Percentiles rank a stretch among this genome's conserved stretches.
Evolutionary conservation across 2,329 filamentous ascomycete genomes (phyloP).

Genomic region (Arachnopeziza araneosa): DNA sequence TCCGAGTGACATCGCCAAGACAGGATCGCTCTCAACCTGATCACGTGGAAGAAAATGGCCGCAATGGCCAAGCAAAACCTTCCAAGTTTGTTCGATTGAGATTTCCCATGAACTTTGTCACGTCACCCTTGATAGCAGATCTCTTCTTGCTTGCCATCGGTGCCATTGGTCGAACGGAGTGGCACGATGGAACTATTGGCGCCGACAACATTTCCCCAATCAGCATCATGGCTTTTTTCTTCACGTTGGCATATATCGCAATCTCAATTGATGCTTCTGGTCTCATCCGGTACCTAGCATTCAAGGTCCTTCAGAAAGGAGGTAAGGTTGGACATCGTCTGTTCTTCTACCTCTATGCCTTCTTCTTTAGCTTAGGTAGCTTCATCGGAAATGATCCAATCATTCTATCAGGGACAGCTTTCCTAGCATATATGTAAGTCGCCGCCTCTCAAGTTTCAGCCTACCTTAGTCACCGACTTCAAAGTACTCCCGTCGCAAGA

Average conservation of each 20-base stretch:
- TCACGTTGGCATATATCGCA: slow-evolving; percentile 69
- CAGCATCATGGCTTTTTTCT: slow-evolving; percentile 71
- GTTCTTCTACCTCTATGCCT: slow-evolving; percentile 68
- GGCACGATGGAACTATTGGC: slow-evolving; percentile 63
- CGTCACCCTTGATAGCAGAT: slow-evolving; percentile 64
- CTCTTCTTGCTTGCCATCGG: slow-evolving; percentile 65
- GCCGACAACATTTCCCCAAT: slow-evolving; percentile 61
- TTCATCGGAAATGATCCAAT: slow-evolving; percentile 74
- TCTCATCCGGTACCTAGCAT: slow-evolving; percentile 63
- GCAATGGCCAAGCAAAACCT: slow-evolving; percentile 29
- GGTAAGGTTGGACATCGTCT: slow-evolving; percentile 61
- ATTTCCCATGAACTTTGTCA: slow-evolving; percentile 66
- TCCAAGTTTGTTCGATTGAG: slow-evolving; percentile 41
- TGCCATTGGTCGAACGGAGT: slow-evolving; percentile 61
- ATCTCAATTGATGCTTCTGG: slow-evolving; percentile 74
- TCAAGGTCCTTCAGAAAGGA: slow-evolving; percentile 63
- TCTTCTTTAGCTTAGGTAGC: slow-evolving; percentile 63
- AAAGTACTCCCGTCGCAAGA: too few relatives aligned
- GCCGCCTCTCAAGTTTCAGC: too few relatives aligned
- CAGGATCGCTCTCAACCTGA: slow-evolving; percentile 21
- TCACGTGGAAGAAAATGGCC: slow-evolving; percentile 13
- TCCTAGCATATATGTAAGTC: slow-evolving; percentile 62
- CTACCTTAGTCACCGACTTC: too few relatives aligned
- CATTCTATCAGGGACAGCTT: slow-evolving; percentile 68
- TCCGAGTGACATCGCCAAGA: slow-evolving; percentile 49